Conservation (phyloP, 129 eudicot genomes). For the Heracleum sosnowskyi region DNA sequence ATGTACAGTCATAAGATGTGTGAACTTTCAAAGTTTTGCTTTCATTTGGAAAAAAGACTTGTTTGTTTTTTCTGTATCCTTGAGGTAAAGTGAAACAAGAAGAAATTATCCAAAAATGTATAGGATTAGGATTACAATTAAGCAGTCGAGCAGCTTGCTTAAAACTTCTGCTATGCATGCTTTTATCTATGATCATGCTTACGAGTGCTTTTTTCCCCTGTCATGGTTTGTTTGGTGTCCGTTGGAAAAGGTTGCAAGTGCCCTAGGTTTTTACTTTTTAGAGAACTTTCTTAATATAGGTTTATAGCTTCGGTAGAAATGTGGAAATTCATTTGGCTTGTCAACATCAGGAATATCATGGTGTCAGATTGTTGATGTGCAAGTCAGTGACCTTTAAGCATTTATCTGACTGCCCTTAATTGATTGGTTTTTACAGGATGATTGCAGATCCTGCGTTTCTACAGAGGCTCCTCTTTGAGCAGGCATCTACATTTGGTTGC, state of each 20-base stretch:
- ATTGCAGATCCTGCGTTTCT: constrained; percentile 95
- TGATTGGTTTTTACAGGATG: constrained; percentile 52
- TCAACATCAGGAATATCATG: not conserved
- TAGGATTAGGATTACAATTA: not conserved
- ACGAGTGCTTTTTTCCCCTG: not conserved
- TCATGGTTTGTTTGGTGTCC: not conserved
- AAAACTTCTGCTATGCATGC: not conserved
- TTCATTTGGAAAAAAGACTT: not conserved
- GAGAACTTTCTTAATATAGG: not conserved
- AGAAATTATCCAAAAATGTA: too few relatives aligned
- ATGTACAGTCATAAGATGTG: too few relatives aligned
- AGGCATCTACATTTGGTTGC: constrained; percentile 80
- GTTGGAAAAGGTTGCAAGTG: not conserved
- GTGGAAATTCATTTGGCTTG: not conserved
- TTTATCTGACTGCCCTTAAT: constrained; percentile 6
- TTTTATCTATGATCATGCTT: not conserved
- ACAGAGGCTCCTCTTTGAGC: constrained; percentile 73
- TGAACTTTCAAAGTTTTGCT: not conserved
- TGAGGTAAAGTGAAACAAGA: not conserved
- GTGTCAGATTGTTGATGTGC: not conserved
- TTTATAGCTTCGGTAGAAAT: not conserved
- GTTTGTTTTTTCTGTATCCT: not conserved
- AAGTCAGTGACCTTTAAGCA: not conserved
- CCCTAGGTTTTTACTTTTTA: not conserved
- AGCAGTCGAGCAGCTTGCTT: not conserved